Evolutionary conservation across 352 stramenopile genomes (phyloP), one percentile per base, ranked within the genome.

Genomic region (Phytopythium vexans): DNA sequence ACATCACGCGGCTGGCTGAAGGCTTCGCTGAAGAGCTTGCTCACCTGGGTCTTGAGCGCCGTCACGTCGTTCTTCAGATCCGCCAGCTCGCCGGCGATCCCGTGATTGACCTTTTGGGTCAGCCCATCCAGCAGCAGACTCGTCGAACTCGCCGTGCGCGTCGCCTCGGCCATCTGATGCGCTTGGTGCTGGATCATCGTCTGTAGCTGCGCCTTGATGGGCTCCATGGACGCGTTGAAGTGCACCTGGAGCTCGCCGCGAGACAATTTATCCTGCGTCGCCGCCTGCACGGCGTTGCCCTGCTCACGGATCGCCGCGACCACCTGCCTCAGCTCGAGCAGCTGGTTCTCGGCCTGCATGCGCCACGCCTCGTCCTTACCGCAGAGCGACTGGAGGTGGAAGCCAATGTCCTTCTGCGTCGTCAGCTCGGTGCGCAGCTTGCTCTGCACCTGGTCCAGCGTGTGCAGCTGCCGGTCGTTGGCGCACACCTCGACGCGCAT

Each of bases 321-420:
- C 52, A 92, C 67, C 54, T 92, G 80, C 4, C 81, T 77, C 35
- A 94, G 50, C 54, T 92, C 84, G 14, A 92, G 63, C 33, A 92
- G 52, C 31, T 92, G 77, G 52, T 92, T 92, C 37, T 94, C 82
- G 1, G 82, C 78, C 49, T 92, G 82, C 70, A 92, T 87, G 15
- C 82, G 77, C 80, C 84, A 94, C 15, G 82, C 85, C 53, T 92
- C 82, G 60, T 94, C 84, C 54, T 91, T 94, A n/a, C 81, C 84
- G 38, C 75, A 89, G 66, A 92, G 74, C 0, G 77, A 88, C 63
- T 92, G 80, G 38, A 94, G 54, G 40, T 94, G 77, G 54, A 86
- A 92, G 11, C 73, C 70, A 35, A 92, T 89, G 33, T 91, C 82
- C 27, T 92, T 89, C 55, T 92, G 82, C 1, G 81, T 90, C 15